phyloP scores from a whole-genome alignment of 73 alveolate species.

The Uronychia setigera region DNA sequence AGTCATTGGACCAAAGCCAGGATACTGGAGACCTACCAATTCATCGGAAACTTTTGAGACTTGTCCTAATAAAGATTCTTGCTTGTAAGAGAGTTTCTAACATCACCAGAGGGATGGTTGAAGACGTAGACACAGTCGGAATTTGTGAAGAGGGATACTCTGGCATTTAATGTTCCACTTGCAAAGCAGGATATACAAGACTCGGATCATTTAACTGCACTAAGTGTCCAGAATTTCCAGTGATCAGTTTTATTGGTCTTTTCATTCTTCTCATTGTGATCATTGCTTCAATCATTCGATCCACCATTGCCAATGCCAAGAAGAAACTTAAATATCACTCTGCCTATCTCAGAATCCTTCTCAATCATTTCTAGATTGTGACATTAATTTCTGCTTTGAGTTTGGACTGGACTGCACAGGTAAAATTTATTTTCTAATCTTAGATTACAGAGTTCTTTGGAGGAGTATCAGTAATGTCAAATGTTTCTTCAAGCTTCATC shows the following conservation, averaged over 20 bases:
- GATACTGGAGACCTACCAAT: constrained; percentile 44
- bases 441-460: too few relatives aligned
- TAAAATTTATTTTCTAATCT: too few relatives aligned
- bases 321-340: constrained; percentile 7
- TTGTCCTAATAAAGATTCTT: too few relatives aligned
- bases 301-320: constrained; percentile 11
- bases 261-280: not conserved
- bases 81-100: constrained; percentile 17
- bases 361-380: constrained; percentile 22
- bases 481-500: too few relatives aligned
- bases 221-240: not conserved
- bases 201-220: not conserved
- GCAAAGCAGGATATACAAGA: constrained; percentile 31
- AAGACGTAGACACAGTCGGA: constrained; percentile 20
- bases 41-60: constrained; percentile 27
- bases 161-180: constrained; percentile 44
- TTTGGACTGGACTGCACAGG: constrained; percentile 36
- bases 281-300: not conserved
- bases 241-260: constrained; percentile 1
- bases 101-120: constrained; percentile 26
- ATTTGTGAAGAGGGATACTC: constrained; percentile 36
- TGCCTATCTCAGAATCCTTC: constrained; percentile 21
- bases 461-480: too few relatives aligned
- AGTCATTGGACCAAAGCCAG: constrained; percentile 25
- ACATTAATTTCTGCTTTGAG: constrained; percentile 32